Percentiles rank a stretch among this genome's conserved stretches.
Conservation (phyloP, 345 rosid genomes). For the Corchorus capsularis region DNA sequence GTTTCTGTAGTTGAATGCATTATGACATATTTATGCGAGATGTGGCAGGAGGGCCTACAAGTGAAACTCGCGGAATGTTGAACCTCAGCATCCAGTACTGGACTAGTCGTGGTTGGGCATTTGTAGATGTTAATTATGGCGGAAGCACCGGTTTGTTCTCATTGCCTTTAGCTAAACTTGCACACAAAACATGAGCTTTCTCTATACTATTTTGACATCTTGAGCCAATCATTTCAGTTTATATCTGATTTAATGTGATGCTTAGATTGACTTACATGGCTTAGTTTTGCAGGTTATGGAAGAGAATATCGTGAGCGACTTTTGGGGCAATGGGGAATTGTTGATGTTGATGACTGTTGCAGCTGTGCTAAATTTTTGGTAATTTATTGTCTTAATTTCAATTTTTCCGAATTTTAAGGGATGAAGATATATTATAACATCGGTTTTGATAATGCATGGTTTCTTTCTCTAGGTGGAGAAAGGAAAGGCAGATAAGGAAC, state of each 20-base stretch:
- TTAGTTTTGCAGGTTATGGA: slow-evolving; percentile 73
- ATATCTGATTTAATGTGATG: not conserved
- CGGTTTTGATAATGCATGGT: slow-evolving; percentile 12
- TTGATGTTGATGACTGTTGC: slow-evolving; percentile 95
- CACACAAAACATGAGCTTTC: not conserved
- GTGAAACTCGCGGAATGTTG: slow-evolving; percentile 74
- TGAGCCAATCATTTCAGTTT: not conserved
- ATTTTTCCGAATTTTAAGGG: slow-evolving; percentile 5
- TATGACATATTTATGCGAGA: not conserved
- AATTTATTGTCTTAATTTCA: slow-evolving; percentile 17
- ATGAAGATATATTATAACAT: not conserved
- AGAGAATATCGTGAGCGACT: slow-evolving; percentile 93
- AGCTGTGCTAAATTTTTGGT: slow-evolving; percentile 93
- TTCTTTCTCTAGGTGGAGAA: slow-evolving; percentile 60
- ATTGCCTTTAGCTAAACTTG: slow-evolving; percentile 5
- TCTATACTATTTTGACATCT: not conserved
- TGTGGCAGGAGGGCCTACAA: slow-evolving; percentile 87
- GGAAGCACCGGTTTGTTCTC: slow-evolving; percentile 94
- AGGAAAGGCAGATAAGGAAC: slow-evolving; percentile 70
- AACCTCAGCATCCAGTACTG: slow-evolving; percentile 82
- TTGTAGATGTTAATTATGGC: slow-evolving; percentile 94
- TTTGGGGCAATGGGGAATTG: slow-evolving; percentile 79
- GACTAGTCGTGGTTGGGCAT: slow-evolving; percentile 99
- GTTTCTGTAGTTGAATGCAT: slow-evolving; percentile 6
- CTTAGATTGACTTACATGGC: slow-evolving; percentile 17